A percentile compares a stretch with the other conserved stretches of the same genome.
Evolutionary conservation across 116 monocot species (phyloP).

Genomic region (Papilionanthe hybrid): DNA sequence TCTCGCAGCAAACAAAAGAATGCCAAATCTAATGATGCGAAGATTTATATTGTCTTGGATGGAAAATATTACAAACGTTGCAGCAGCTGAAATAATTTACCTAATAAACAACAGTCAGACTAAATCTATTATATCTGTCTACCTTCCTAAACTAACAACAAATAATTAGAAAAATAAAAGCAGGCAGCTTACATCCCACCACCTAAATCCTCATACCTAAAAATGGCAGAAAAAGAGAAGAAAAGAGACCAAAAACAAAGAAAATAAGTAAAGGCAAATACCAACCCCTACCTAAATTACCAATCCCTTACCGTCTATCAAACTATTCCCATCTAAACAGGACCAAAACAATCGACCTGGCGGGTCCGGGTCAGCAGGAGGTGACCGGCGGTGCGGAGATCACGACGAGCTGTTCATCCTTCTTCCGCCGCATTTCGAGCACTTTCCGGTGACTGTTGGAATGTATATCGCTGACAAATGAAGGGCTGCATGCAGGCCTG

Average conservation of each 20-base stretch:
- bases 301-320: neutral
- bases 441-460: too few species aligned
- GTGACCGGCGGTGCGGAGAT: too few species aligned
- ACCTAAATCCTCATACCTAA: neutral
- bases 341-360: neutral
- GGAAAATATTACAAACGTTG: constrained; percentile 5
- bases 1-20: too few species aligned
- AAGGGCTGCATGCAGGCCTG: constrained; percentile 86
- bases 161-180: neutral
- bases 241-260: neutral
- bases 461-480: constrained; percentile 38
- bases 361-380: too few species aligned
- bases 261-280: neutral
- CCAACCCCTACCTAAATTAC: constrained; percentile 1
- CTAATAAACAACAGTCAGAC: constrained; percentile 4
- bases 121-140: neutral
- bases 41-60: neutral
- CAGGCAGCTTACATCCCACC: neutral
- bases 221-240: constrained; percentile 4
- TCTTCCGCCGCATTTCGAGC: too few species aligned
- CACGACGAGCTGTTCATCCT: too few species aligned
- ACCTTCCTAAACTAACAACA: neutral
- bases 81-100: neutral
- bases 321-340: neutral
- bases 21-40: too few species aligned